Base-by-base conservation (phyloP, 1,284 basidiomycete genomes). In the Golubevia pallescens region DNA sequence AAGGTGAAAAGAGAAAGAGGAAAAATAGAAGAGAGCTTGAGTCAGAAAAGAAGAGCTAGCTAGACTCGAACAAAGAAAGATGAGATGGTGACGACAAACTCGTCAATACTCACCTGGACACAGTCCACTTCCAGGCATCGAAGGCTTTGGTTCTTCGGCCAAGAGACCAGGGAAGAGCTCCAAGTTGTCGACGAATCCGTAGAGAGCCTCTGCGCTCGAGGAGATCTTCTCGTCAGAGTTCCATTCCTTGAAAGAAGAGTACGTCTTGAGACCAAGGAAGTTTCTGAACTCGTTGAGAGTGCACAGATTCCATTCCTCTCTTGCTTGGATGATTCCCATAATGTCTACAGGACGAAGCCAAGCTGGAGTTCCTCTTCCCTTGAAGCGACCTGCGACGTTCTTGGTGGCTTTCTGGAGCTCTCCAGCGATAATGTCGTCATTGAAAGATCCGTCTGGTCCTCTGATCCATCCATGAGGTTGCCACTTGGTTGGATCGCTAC, bases 101-200 rank as follows among this genome's bases (percentile, higher is more conserved):
- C 28, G 28, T 28, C 28, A 28, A 2, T 28, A 28, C 58, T 52
- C 53, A 10, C 7, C 58, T 34, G 16, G 14, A 58, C 24, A 21
- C 58, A 21, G 34, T 53, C 77, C 77, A 38, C 69, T 72, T 28
- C 77, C 77, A 2, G 74, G 68, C 21, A 80, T 76, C 55, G 66
- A 70, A 4, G 75, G 76, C 66, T 80, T 80, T 51, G 71, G 55
- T 51, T 78, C 72, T 52, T 80, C 77, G 8, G 74, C 74, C 61
- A n/a, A n/a, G n/a, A n/a, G n/a, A n/a, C n/a, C n/a, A 1, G 75
- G 74, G 38, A 73, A 78, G n/a, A 80, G 73, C 65, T 80, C 78
- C 60, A 80, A 75, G 42, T 78, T 73, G 71, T 80, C 74, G 52
- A 80, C 72, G 68, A 78, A 67, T 20, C 74, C 75, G 48, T 80